These are phyloP conservation scores for Hydnomerulius pinastri DNA, from an alignment of 768 basidiomycete species.

Conservation along the genomic window DNA sequence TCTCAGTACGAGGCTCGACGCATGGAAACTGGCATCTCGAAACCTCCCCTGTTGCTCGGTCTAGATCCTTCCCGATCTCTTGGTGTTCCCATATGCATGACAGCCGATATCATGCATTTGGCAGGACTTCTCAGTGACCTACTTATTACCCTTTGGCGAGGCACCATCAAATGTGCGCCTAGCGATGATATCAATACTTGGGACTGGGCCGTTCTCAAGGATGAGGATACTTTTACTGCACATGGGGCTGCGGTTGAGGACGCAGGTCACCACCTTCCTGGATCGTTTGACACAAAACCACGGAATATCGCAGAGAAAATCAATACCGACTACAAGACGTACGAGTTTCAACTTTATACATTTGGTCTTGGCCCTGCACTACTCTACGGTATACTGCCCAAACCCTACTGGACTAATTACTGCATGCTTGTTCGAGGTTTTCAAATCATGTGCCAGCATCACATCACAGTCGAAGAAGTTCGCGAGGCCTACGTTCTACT, in stretches of 20 bases:
- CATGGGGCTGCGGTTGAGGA: conserved; percentile 22
- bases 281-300: conserved; percentile 18
- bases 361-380: conserved; percentile 19
- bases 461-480: conserved; percentile 13
- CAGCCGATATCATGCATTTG: conserved; percentile 38
- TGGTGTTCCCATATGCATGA: conserved; percentile 34
- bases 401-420: conserved; percentile 16
- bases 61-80: conserved; percentile 22
- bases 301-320: conserved; percentile 23
- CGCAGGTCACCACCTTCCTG: conserved; percentile 10
- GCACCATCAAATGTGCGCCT: conserved; percentile 6
- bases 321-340: conserved; percentile 23
- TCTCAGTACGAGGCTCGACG: conserved; percentile 25
- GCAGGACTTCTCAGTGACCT: conserved; percentile 29
- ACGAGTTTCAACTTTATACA: conserved; percentile 19
- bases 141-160: conserved; percentile 13
- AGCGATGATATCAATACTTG: conserved; percentile 26
- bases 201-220: conserved; percentile 29
- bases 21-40: conserved; percentile 34
- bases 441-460: conserved; percentile 19
- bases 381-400: conserved; percentile 14
- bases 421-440: conserved; percentile 24
- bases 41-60: conserved; percentile 37
- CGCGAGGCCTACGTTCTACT: conserved; percentile 9
- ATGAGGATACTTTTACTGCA: conserved; percentile 10